These are phyloP conservation scores for Coniochaeta sp. DNA, from an alignment of 2,329 filamentous ascomycete genomes.

Conservation along the genomic window DNA sequence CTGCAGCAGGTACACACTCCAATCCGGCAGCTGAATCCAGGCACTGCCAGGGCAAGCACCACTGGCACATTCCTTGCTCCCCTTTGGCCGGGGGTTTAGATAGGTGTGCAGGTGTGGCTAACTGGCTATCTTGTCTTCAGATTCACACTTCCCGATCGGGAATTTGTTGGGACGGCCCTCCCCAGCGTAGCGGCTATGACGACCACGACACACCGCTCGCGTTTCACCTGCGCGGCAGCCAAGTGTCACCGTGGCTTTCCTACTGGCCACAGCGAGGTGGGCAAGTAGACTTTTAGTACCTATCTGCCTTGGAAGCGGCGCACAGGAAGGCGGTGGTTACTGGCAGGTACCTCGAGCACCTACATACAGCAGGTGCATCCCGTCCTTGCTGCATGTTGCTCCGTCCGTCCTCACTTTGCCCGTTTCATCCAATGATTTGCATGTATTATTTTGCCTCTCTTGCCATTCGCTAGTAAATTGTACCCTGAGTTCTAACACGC, in stretches of 20 bases:
- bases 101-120: not conserved
- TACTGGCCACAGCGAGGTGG: not conserved
- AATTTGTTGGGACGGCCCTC: not conserved
- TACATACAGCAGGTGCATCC: not conserved
- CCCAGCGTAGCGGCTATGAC: not conserved
- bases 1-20: too few relatives aligned
- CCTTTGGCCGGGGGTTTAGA: too few relatives aligned
- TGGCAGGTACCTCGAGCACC: not conserved
- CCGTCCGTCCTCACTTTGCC: not conserved
- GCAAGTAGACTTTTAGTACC: too few relatives aligned
- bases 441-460: not conserved
- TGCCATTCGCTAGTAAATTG: not conserved
- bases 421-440: not conserved
- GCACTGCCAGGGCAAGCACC: not conserved
- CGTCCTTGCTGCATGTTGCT: not conserved
- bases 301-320: not conserved
- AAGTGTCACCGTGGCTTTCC: not conserved
- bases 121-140: not conserved
- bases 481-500: too few relatives aligned
- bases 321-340: not conserved
- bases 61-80: too few relatives aligned
- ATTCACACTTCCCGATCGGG: not conserved
- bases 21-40: not conserved
- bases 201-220: not conserved
- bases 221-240: not conserved